Evolutionary conservation across 2,329 filamentous ascomycete species (phyloP).

Genomic region (Calonectria ilicicola): DNA sequence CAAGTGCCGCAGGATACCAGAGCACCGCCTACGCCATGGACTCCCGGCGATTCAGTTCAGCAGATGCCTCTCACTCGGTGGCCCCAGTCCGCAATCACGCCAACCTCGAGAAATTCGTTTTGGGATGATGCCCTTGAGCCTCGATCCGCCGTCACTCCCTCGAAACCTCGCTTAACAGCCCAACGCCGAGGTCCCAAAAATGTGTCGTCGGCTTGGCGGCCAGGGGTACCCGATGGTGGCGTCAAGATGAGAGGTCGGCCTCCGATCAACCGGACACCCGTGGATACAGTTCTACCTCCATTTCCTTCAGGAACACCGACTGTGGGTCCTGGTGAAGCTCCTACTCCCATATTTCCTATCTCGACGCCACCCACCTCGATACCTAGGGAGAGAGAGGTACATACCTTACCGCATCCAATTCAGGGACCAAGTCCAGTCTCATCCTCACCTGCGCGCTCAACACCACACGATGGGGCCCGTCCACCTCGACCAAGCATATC

Average conservation of each 20-base stretch:
- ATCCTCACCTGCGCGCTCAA: conserved; percentile 22
- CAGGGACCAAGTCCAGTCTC: background rate
- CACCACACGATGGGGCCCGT: conserved; percentile 34
- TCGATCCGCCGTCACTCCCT: conserved; percentile 79
- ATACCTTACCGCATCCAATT: background rate
- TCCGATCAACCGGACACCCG: conserved; percentile 71
- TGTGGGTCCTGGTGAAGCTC: conserved; percentile 23
- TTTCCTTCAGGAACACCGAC: conserved; percentile 26
- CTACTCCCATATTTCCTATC: conserved; percentile 16
- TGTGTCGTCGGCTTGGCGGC: conserved; percentile 91
- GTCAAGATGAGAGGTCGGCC: conserved; percentile 85
- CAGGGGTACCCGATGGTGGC: conserved; percentile 69
- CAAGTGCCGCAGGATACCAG: conserved; percentile 56
- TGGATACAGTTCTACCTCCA: conserved; percentile 61
- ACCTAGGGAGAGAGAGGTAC: conserved; percentile 4
- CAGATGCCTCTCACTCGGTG: conserved; percentile 76
- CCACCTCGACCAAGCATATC: conserved; percentile 54
- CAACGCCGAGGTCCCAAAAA: conserved; percentile 82
- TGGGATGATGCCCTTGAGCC: conserved; percentile 73
- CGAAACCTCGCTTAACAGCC: conserved; percentile 59
- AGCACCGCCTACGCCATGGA: conserved; percentile 51
- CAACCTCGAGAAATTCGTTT: conserved; percentile 64
- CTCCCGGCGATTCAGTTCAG: conserved; percentile 46
- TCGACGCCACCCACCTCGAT: conserved; percentile 6
- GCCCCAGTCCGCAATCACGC: conserved; percentile 83